Evolutionary conservation across 192 early-diverging fungal genomes (phyloP).

Genomic region (Backusella tuberculispora): DNA sequence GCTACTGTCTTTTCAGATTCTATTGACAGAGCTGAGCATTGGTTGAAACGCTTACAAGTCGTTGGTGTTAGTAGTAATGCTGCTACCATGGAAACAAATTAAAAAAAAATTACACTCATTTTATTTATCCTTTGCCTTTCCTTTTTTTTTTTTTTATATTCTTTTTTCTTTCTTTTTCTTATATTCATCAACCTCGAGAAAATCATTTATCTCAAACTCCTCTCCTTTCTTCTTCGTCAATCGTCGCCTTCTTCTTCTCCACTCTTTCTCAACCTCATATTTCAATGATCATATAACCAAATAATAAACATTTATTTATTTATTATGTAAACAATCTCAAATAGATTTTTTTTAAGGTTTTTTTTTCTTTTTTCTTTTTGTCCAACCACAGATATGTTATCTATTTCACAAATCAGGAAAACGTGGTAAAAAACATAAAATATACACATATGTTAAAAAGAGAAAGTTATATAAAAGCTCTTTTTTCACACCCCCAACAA

Average conservation of each 20-base stretch:
- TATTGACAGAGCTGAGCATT: slow-evolving; percentile 65
- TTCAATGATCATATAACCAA: neutral
- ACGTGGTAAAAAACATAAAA: slow-evolving; percentile 4
- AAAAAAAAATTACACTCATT: neutral
- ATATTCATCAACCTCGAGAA: neutral
- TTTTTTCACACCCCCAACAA: slow-evolving; percentile 11
- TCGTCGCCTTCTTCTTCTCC: neutral
- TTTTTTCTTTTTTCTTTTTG: neutral
- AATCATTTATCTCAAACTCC: neutral
- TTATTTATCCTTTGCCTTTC: neutral
- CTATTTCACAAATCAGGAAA: slow-evolving; percentile 3
- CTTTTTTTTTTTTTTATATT: no score
- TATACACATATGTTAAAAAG: neutral
- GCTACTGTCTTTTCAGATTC: slow-evolving; percentile 69
- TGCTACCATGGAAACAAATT: slow-evolving; percentile 4
- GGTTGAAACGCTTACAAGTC: slow-evolving; percentile 54
- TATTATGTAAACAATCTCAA: neutral
- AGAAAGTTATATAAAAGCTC: no score
- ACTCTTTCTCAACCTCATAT: slow-evolving; percentile 1
- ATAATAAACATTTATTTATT: neutral
- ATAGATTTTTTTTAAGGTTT: neutral
- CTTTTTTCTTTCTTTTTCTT: no score
- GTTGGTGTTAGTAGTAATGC: slow-evolving; percentile 23
- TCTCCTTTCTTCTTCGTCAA: neutral
- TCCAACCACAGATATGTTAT: neutral